Percentiles rank a stretch among this genome's conserved stretches.
Conservation (phyloP, 495 filamentous ascomycete species). For the Lichenothelia convexa region DNA sequence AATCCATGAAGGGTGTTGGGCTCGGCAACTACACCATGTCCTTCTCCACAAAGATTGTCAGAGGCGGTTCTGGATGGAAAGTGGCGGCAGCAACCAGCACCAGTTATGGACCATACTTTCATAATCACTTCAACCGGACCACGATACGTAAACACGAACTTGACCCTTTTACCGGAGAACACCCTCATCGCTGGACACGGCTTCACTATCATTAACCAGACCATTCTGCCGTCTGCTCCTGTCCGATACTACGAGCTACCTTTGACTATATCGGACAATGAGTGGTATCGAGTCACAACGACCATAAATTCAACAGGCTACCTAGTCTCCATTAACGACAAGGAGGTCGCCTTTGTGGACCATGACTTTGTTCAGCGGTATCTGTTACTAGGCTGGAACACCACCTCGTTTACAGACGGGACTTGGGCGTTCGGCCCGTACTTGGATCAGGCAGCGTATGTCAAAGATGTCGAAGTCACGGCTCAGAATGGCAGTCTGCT, state of each 20-base stretch:
- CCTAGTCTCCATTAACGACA: constrained; percentile 2
- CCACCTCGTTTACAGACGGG: too few species aligned
- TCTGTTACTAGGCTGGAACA: too few species aligned
- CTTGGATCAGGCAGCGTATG: constrained; percentile 16
- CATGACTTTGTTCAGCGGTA: not conserved
- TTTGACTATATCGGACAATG: not conserved
- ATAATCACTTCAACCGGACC: constrained; percentile 5
- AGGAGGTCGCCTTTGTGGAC: constrained; percentile 1
- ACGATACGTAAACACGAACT: constrained; percentile 8
- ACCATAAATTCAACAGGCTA: constrained; percentile 3
- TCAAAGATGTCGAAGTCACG: constrained; percentile 17
- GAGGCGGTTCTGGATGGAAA: constrained; percentile 7
- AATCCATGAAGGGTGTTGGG: constrained; percentile 1
- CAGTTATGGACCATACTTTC: constrained; percentile 4
- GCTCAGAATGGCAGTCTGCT: constrained; percentile 17
- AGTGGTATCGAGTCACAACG: constrained; percentile 6
- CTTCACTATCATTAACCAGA: constrained; percentile 5
- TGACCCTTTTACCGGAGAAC: constrained; percentile 7
- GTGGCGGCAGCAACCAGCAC: constrained; percentile 1
- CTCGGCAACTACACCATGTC: constrained; percentile 8
- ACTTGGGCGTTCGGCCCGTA: constrained; percentile 20
- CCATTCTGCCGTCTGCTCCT: not conserved
- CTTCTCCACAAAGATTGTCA: constrained; percentile 7
- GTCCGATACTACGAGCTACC: constrained; percentile 1
- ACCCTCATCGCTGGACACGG: constrained; percentile 4